These are phyloP conservation scores for Pharus latifolius DNA, from an alignment of 176 grass and related monocot species.

Conservation along the genomic window DNA sequence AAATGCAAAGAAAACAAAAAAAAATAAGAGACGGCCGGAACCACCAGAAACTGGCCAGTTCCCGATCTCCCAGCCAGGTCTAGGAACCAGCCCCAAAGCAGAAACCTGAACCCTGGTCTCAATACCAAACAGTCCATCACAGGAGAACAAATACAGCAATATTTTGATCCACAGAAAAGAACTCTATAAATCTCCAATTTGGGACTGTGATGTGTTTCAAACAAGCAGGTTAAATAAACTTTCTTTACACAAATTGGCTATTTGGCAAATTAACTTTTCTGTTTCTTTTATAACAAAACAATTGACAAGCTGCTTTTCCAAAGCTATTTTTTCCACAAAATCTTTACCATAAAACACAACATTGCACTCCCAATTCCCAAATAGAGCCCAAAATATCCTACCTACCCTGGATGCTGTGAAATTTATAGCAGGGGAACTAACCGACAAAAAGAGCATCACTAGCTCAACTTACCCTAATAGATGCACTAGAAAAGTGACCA, in stretches of 20 bases:
- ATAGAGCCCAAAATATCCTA: conserved; percentile 2
- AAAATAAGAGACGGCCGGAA: no score
- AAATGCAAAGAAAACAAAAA: no score
- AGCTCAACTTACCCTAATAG: conserved; percentile 66
- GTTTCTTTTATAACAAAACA: background rate
- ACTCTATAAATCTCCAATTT: background rate
- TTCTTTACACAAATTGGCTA: background rate
- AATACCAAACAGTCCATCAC: background rate
- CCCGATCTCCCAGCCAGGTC: no score
- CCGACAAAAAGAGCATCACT: conserved; percentile 6
- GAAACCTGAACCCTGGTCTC: no score
- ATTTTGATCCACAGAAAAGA: conserved; percentile 1
- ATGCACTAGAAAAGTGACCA: conserved; percentile 76
- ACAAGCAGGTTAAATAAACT: conserved; percentile 1
- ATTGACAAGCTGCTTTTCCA: background rate
- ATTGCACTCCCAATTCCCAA: background rate
- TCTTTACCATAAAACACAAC: conserved; percentile 1
- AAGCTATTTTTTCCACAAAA: background rate
- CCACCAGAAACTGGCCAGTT: no score
- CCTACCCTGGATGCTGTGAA: background rate
- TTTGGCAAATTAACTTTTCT: conserved; percentile 1
- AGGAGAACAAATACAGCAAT: background rate
- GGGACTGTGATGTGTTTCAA: background rate
- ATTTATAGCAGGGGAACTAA: background rate
- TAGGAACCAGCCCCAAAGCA: no score